Evolutionary conservation across 495 filamentous ascomycete genomes (phyloP).

Genomic region (Chaetomium tenue): DNA sequence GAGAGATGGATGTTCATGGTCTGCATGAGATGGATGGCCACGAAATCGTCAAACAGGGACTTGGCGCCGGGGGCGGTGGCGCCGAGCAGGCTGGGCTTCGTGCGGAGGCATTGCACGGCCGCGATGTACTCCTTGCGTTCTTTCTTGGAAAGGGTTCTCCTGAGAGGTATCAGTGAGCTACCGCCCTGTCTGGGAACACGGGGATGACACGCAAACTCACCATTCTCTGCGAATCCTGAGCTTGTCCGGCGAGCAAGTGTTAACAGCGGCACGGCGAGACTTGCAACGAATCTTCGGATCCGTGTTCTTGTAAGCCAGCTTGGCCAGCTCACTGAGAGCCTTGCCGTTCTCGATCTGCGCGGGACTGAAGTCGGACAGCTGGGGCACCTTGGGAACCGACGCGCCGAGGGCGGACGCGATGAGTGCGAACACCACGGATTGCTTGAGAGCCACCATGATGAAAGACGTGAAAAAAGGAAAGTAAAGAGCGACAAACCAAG

Average conservation of each 20-base stretch:
- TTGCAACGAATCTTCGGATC: too few species aligned
- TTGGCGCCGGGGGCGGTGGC: slow-evolving; percentile 34
- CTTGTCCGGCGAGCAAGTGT: neutral
- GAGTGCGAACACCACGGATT: too few species aligned
- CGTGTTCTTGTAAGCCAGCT: too few species aligned
- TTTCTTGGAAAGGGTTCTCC: slow-evolving; percentile 6
- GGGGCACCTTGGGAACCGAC: too few species aligned
- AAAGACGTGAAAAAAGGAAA: too few species aligned
- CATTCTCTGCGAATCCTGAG: neutral
- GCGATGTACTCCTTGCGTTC: slow-evolving; percentile 58
- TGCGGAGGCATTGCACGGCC: slow-evolving; percentile 62
- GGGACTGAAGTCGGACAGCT: too few species aligned
- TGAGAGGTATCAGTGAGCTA: slow-evolving; percentile 45
- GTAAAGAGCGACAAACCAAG: too few species aligned
- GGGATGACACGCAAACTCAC: too few species aligned
- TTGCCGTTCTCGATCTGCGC: too few species aligned
- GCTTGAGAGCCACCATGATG: too few species aligned
- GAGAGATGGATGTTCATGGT: slow-evolving; percentile 60
- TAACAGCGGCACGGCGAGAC: neutral
- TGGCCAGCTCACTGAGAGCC: too few species aligned
- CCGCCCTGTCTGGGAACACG: neutral
- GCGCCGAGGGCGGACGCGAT: too few species aligned
- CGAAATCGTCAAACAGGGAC: slow-evolving; percentile 65
- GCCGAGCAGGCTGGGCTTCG: slow-evolving; percentile 41
- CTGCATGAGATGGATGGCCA: slow-evolving; percentile 64